Conservation (phyloP, 1,284 basidiomycete genomes). For the Bjerkandera adusta region DNA sequence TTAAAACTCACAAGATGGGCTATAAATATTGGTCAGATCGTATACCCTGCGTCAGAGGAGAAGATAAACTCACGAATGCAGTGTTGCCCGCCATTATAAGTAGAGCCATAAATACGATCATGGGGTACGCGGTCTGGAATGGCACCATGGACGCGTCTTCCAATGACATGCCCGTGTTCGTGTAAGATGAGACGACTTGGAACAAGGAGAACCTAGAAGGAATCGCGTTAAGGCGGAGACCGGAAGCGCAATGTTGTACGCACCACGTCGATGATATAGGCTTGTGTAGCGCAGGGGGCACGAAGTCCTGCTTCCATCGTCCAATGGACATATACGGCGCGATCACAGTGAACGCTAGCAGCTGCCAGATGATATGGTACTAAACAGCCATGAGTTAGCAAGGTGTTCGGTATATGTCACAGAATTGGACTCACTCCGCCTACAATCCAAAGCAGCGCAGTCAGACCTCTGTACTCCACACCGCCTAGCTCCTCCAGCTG, state of each 20-base stretch:
- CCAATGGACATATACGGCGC: constrained; percentile 70
- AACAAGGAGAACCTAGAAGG: constrained; percentile 78
- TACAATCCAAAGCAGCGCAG: constrained; percentile 77
- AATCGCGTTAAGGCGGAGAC: not conserved
- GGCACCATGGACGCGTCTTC: constrained; percentile 90
- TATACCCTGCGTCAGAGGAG: no score
- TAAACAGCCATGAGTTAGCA: constrained; percentile 23
- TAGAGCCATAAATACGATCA: constrained; percentile 67
- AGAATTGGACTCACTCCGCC: constrained; percentile 30
- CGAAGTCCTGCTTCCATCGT: constrained; percentile 55
- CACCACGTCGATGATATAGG: constrained; percentile 62
- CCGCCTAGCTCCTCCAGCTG: constrained; percentile 93
- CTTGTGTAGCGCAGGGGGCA: constrained; percentile 51
- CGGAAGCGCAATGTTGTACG: constrained; percentile 2
- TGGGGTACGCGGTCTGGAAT: constrained; percentile 83
- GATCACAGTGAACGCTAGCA: constrained; percentile 49
- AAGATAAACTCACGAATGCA: constrained; percentile 67
- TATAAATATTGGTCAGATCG: no score
- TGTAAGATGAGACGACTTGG: constrained; percentile 85
- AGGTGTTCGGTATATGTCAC: not conserved
- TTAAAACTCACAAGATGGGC: constrained; percentile 67
- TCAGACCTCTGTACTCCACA: constrained; percentile 88
- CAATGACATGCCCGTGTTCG: constrained; percentile 87
- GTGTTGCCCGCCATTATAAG: constrained; percentile 92
- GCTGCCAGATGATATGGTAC: constrained; percentile 53